phyloP scores from a whole-genome alignment of 1,284 basidiomycete genomes.

The Xerocomus minutiporus region DNA sequence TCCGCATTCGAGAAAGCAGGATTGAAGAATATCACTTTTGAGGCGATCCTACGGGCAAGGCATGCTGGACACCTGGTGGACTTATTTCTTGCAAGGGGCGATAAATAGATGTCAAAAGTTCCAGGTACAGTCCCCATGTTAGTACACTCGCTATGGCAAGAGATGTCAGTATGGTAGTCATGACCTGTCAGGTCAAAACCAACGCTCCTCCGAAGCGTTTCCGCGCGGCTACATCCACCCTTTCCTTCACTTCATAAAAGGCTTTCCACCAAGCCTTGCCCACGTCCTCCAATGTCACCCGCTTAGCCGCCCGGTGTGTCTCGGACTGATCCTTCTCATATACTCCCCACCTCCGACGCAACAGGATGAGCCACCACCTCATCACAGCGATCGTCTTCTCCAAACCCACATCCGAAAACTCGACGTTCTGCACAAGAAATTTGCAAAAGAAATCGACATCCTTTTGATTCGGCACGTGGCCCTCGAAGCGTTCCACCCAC shows the following conservation, averaged over 20 bases:
- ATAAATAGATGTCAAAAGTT: conserved; percentile 15
- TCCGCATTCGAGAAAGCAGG: conserved; percentile 46
- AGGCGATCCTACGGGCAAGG: conserved; percentile 32
- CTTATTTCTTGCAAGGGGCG: conserved; percentile 51
- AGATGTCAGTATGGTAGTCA: not conserved
- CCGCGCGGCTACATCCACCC: conserved; percentile 56
- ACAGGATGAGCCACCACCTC: conserved; percentile 73
- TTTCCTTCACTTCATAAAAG: conserved; percentile 58
- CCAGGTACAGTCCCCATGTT: not conserved
- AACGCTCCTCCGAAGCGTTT: conserved; percentile 67
- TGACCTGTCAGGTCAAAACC: conserved; percentile 30
- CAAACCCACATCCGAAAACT: conserved; percentile 58
- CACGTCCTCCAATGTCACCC: conserved; percentile 37
- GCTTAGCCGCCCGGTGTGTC: conserved; percentile 29
- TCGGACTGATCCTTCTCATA: conserved; percentile 45
- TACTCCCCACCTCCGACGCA: conserved; percentile 53
- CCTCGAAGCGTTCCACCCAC: conserved; percentile 65
- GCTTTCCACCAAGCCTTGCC: conserved; percentile 74
- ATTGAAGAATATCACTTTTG: conserved; percentile 40
- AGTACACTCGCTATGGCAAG: not conserved
- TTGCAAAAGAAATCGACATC: conserved; percentile 71
- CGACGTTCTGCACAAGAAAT: conserved; percentile 65
- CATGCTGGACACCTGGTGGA: conserved; percentile 34
- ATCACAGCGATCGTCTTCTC: conserved; percentile 66
- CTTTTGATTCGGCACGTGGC: conserved; percentile 56